phyloP scores from a whole-genome alignment of 176 grass and related monocot genomes.

The Panicum miliaceum region DNA sequence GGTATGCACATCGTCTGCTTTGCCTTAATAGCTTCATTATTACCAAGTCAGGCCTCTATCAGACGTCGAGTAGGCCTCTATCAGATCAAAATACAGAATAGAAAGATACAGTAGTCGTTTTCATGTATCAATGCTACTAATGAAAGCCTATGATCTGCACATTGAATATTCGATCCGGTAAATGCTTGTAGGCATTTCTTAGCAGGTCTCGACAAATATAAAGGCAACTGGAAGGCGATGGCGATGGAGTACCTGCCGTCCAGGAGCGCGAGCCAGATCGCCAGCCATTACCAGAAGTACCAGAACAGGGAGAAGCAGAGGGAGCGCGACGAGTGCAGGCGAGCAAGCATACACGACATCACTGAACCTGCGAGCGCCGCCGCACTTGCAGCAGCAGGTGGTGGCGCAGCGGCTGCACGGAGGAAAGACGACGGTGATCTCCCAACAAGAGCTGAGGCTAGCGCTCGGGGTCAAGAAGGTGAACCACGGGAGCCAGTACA shows the following conservation, averaged over 20 bases:
- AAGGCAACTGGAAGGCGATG: slow-evolving; percentile 33
- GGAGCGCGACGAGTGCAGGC: slow-evolving; percentile 18
- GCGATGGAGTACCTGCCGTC: slow-evolving; percentile 16
- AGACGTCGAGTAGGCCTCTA: not conserved
- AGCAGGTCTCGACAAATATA: not conserved
- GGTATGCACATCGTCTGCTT: not conserved
- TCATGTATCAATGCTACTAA: no score
- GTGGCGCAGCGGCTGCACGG: not conserved
- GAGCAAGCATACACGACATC: slow-evolving; percentile 49
- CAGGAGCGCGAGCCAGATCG: slow-evolving; percentile 40
- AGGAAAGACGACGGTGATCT: not conserved
- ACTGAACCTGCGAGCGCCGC: not conserved
- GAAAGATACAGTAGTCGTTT: not conserved
- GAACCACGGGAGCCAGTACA: not conserved
- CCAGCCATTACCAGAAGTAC: slow-evolving; percentile 50
- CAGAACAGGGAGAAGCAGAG: not conserved
- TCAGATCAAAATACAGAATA: no score
- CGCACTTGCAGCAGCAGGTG: not conserved
- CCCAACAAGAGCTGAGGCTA: not conserved
- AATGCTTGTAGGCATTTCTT: not conserved
- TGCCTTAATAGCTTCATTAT: not conserved
- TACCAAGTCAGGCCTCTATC: not conserved
- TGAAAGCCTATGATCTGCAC: no score
- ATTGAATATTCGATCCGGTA: not conserved
- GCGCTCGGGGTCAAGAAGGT: not conserved